Base-by-base conservation (phyloP, 768 basidiomycete genomes). In the Steccherinum ochraceum region DNA sequence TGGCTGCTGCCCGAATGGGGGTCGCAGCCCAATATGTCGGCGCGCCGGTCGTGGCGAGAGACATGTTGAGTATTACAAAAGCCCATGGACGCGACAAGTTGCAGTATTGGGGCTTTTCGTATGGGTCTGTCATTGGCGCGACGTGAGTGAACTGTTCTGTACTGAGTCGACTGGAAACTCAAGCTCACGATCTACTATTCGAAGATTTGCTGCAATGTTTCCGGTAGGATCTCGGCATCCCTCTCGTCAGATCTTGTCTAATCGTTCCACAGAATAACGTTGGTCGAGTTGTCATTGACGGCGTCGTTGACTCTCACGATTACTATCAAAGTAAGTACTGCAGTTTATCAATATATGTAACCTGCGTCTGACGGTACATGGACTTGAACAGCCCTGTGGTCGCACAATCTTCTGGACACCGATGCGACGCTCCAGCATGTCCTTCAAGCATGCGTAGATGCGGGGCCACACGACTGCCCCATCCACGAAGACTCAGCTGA, bases 231-330 rank as follows among this genome's bases (percentile, higher is more conserved):
- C 16, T 35, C 30, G 30, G 16, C 16, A 35, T 35, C 30, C 16
- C 30, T 16, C 7, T 16, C 7, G 30, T 35, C 30, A 35, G 7
- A 16, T 7, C 16, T 35, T 35, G 30, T 7, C 30, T 16, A 35
- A 7, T 16, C 16, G 30, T 35, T 35, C 30, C n/a, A n/a, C 30
- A 35, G 30, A 16, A 68, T 50, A 62, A 67, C 16, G 58, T 70
- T 10, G 66, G 60, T 12, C 63, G 69, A 19, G 40, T 70, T 0
- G 50, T 64, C 16, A 59, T 69, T 26, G 69, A 70, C 46, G 70
- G 67, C 51, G 52, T 60, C 24, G 43, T 49, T 23, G 53, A 61
- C 46, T 12, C 30, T 3, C 55, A 60, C 4, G 55, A 52, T 18
- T 63, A 54, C 27, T 63, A 55, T 40, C 23, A 45, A 4, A 40